Percentiles rank a stretch among this genome's conserved stretches.
phyloP scores from a whole-genome alignment of 1,139 yeast genomes.

The Candida glucosophila region DNA sequence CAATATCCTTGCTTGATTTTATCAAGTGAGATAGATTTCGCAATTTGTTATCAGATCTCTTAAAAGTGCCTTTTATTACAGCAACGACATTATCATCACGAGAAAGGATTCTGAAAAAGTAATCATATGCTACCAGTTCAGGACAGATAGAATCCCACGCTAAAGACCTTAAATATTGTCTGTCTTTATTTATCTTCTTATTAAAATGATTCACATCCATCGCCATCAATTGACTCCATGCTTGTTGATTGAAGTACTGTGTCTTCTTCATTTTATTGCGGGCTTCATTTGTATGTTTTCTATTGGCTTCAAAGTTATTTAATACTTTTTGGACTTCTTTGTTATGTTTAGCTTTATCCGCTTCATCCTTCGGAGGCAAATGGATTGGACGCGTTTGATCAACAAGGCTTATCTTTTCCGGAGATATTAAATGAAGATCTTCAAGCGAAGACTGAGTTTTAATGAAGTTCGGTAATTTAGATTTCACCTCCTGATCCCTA shows the following conservation, averaged over 20 bases:
- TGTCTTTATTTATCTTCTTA: constrained; percentile 21
- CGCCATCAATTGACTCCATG: constrained; percentile 19
- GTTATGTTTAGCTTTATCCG: constrained; percentile 31
- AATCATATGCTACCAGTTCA: constrained; percentile 17
- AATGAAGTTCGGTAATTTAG: constrained; percentile 31
- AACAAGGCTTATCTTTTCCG: constrained; percentile 28
- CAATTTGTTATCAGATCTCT: constrained; percentile 14
- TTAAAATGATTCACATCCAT: constrained; percentile 14
- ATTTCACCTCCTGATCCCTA: constrained; percentile 27
- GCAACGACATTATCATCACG: constrained; percentile 10
- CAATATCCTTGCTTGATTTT: constrained; percentile 23
- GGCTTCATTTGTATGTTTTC: constrained; percentile 14
- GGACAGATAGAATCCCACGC: constrained; percentile 35
- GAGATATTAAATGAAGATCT: constrained; percentile 32
- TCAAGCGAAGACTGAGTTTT: constrained; percentile 36
- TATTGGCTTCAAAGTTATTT: constrained; percentile 19
- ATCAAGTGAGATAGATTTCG: constrained; percentile 19
- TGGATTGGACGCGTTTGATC: constrained; percentile 41
- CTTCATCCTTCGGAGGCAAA: constrained; percentile 31
- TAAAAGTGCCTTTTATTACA: constrained; percentile 12
- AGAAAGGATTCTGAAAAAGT: constrained; percentile 19
- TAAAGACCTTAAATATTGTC: constrained; percentile 23
- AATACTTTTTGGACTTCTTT: constrained; percentile 29
- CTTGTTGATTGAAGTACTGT: constrained; percentile 13
- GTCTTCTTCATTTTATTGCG: constrained; percentile 14